Percentiles rank a stretch among this genome's conserved stretches.
Evolutionary conservation across 352 stramenopile genomes (phyloP).

Genomic region (Pythium coloratum): DNA sequence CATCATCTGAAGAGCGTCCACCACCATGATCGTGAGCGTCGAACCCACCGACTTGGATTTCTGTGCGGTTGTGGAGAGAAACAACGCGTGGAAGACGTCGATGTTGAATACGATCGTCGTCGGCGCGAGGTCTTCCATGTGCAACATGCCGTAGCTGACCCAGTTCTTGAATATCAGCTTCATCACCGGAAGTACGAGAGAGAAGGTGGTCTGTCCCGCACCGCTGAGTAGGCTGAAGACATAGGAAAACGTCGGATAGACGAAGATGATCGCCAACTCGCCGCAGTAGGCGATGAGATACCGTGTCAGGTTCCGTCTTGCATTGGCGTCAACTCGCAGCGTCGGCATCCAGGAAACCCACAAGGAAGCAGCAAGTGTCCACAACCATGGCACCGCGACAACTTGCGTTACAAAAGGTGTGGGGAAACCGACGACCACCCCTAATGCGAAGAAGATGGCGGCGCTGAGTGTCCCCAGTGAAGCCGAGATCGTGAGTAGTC

Average conservation of each 20-base stretch:
- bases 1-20: slow-evolving; percentile 1
- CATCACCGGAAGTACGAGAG: slow-evolving; percentile 2
- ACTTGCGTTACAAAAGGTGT: slow-evolving; percentile 14
- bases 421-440: slow-evolving; percentile 9
- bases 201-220: not conserved
- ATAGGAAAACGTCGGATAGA: slow-evolving; percentile 13
- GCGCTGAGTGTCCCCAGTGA: not conserved
- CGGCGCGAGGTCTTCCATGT: slow-evolving; percentile 16
- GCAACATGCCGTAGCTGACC: slow-evolving; percentile 1
- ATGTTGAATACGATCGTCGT: slow-evolving; percentile 16
- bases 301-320: not conserved
- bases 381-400: slow-evolving; percentile 3
- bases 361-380: not conserved
- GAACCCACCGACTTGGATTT: not conserved
- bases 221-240: slow-evolving; percentile 2
- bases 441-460: not conserved
- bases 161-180: slow-evolving; percentile 21
- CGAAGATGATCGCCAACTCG: slow-evolving; percentile 6
- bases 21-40: slow-evolving; percentile 2
- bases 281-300: not conserved
- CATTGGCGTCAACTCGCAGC: not conserved
- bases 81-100: slow-evolving; percentile 23
- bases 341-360: slow-evolving; percentile 5
- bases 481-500: not conserved
- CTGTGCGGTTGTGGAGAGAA: slow-evolving; percentile 23